Evolutionary conservation across 768 basidiomycete species (phyloP), one percentile per base, ranked within the genome.

Genomic region (Termitomyces titanicus): DNA sequence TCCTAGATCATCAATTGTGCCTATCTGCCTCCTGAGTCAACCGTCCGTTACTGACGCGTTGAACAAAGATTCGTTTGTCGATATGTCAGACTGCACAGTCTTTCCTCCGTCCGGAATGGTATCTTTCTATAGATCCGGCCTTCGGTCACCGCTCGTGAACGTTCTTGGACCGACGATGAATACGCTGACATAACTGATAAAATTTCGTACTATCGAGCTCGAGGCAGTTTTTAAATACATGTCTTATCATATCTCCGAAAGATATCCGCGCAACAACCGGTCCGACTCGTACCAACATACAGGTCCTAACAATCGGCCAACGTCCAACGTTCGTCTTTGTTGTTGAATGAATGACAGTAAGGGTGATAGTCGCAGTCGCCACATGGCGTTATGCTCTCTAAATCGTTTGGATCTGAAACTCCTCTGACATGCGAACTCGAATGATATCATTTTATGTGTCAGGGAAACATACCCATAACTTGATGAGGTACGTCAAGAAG

Each of bases 401-500:
- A 40, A 56, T 58, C 59, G 51, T 51, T 58, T 49, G 53, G 9
- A 43, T 45, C 46, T 47, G 49, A 48, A 43, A 27, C 43, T 12
- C 53, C 54, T 59, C 57, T 58, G 54, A 54, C 55, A 57, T 49
- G 46, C 15, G 2, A n/a, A n/a, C n/a, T n/a, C n/a, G n/a, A 47
- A n/a, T 34, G 43, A 29, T 46, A 17, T 39, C 27, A 50, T 51
- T 37, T 42, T 50, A 29, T 24, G 38, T 17, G 40, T 56, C 59
- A 58, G 52, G 57, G 52, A n/a, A 31, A 29, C 29, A 44, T 48
- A 37, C 31, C 29, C 27, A 55, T 31, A 45, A 18, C 31, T 35
- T 61, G 57, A 54, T 59, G 53, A 59, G 58, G 55, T 54, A 53
- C 42, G 50, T 54, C 55, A 55, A 57, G 47, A 54, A 57, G 34